Conservation (phyloP, 768 basidiomycete genomes). For the Lyophyllum shimeji region DNA sequence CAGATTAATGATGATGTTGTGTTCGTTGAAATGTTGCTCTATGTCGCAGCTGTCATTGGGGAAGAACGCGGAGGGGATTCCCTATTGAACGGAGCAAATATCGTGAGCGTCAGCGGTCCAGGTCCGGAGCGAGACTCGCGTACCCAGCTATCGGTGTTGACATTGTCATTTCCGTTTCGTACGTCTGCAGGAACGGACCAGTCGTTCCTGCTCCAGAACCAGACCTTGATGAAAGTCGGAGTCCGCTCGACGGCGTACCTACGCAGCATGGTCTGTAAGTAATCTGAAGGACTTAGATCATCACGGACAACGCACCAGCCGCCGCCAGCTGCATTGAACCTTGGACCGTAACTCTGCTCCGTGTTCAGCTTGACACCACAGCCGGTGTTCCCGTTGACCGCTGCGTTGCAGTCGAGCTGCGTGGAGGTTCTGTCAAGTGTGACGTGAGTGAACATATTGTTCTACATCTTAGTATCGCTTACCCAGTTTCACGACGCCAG, state of each 20-base stretch:
- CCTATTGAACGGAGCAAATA: slow-evolving; percentile 30
- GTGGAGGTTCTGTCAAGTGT: slow-evolving; percentile 21
- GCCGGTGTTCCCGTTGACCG: slow-evolving; percentile 41
- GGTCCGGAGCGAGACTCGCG: too few relatives aligned
- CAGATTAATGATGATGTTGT: slow-evolving; percentile 68
- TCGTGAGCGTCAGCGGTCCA: too few relatives aligned
- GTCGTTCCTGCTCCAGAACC: slow-evolving; percentile 68
- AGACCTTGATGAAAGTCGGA: slow-evolving; percentile 56
- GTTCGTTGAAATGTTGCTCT: slow-evolving; percentile 46
- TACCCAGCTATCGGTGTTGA: slow-evolving; percentile 57
- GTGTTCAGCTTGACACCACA: slow-evolving; percentile 41
- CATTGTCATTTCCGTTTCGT: slow-evolving; percentile 31
- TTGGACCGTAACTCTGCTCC: slow-evolving; percentile 50
- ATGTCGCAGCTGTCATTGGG: slow-evolving; percentile 63
- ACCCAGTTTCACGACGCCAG: slow-evolving; percentile 44
- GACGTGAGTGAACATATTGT: too few relatives aligned
- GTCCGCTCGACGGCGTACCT: slow-evolving; percentile 70
- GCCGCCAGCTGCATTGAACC: slow-evolving; percentile 57
- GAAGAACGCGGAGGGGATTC: slow-evolving; percentile 56
- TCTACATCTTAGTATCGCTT: too few relatives aligned
- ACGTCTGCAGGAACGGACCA: slow-evolving; percentile 48
- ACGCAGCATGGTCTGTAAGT: neutral
- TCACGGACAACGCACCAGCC: slow-evolving; percentile 46
- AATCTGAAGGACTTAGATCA: neutral
- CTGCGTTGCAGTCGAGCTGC: slow-evolving; percentile 39